Evolutionary conservation across 495 filamentous ascomycete species (phyloP), one percentile per base, ranked within the genome.

Genomic region (Neurospora africana): DNA sequence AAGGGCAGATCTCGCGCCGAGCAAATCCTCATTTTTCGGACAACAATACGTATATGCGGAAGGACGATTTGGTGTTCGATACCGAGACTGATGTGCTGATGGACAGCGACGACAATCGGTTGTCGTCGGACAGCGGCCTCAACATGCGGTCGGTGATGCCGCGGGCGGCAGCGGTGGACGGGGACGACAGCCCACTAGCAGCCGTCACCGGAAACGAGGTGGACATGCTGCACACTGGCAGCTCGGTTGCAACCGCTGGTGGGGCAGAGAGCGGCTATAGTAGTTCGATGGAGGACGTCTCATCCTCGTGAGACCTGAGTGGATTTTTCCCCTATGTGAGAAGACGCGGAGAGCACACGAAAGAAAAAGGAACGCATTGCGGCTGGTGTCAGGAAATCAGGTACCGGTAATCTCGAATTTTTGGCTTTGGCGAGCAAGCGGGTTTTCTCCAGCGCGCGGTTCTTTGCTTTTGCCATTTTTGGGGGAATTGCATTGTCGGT

Each of bases 231-330:
- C 74, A 75, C 38, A 83, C 82, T 19, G 82, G 77, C 23, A 84
- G 84, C 68, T 84, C 81, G 23, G 83, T 75, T 33, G 83, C 82
- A 4, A 86, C 84, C 27, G 80, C 82, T 11, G 81, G 82, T 68
- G 82, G 79, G 37, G 81, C 80, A 37, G 79, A 73, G 43, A 86
- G 83, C 72, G 82, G 79, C 6, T 82, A 81, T 43, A 78, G 75
- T 61, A 84, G 80, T 30, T 79, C 78, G 19, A 73, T 81, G 69
- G 81, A 83, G 67, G 82, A 83, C 36, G 72, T 68, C 2, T 73
- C 69, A 13, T 13, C 30, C 21, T 58, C 40, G 53, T 68, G 53
- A 65, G 53, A 65, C 13, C 53, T 65, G 27, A 65, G 53, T 30
- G 53, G 27, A 30, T 61, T 30, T 58, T 30, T 30, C 11, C 13